Evolutionary conservation across 495 filamentous ascomycete genomes (phyloP).

Genomic region (Aspergillus leporis): DNA sequence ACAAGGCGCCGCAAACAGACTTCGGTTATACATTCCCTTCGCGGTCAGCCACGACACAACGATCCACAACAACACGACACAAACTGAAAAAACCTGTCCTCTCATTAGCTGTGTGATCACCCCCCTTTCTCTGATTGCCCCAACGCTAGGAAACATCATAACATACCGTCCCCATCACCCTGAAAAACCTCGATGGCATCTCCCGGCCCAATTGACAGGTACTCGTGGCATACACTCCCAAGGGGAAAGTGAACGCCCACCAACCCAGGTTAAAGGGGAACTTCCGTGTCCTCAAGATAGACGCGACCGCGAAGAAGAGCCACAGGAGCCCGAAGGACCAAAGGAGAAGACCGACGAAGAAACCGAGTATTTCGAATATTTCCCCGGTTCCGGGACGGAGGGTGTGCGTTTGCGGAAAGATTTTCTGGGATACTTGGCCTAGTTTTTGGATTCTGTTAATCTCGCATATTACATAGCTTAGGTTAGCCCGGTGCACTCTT

Average conservation of each 20-base stretch:
- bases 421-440: slow-evolving; percentile 46
- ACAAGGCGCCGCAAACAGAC: slow-evolving; percentile 14
- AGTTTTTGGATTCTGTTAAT: slow-evolving; percentile 51
- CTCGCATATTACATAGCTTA: too few relatives aligned
- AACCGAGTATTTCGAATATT: slow-evolving; percentile 55
- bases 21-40: neutral
- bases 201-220: slow-evolving; percentile 51
- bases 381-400: slow-evolving; percentile 46
- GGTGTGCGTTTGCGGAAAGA: slow-evolving; percentile 52
- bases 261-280: slow-evolving; percentile 70
- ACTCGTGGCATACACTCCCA: slow-evolving; percentile 55
- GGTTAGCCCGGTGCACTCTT: too few relatives aligned
- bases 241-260: slow-evolving; percentile 67
- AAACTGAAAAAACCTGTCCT: slow-evolving; percentile 1
- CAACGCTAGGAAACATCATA: neutral
- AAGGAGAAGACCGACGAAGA: slow-evolving; percentile 52
- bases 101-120: neutral
- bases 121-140: too few relatives aligned
- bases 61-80: slow-evolving; percentile 5
- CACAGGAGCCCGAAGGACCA: slow-evolving; percentile 65
- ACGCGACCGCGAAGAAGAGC: slow-evolving; percentile 56
- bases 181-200: slow-evolving; percentile 54
- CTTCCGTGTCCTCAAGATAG: slow-evolving; percentile 30
- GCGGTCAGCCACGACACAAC: neutral
- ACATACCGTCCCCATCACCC: slow-evolving; percentile 47